Evolutionary conservation across 2,329 filamentous ascomycete genomes (phyloP), one percentile per base, ranked within the genome.

Genomic region (Cytospora mali): DNA sequence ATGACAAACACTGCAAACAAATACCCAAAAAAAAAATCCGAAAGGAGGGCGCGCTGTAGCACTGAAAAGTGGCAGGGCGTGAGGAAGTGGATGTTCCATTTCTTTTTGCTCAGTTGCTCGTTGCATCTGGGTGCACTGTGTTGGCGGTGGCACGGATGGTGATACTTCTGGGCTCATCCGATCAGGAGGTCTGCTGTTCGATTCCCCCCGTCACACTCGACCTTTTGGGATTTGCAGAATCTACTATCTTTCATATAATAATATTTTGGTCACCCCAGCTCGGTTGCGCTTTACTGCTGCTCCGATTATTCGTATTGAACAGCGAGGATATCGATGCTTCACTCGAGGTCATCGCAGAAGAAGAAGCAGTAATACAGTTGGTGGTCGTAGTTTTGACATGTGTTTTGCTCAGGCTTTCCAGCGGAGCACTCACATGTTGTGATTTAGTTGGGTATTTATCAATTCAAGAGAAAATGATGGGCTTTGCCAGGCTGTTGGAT

Each of bases 1-100:
- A 33, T 33, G 14, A 33, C 9, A 33, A 57, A 58, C 52, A 48
- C 48, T 58, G 53, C 55, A 52, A 57, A 62, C 18, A 62, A 62
- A 23, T 61, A 46, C 35, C 39, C 50, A 46, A n/a, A n/a, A n/a
- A n/a, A n/a, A n/a, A n/a, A 23, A 33, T 29, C 53, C 57, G 50
- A 60, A 60, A 60, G 57, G 31, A 51, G 57, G 35, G 35, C 57
- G 57, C 57, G 57, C 57, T 60, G 57, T 60, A 60, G 57, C 35
- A 54, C 21, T n/a, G n/a, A 25, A 6, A 49, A 57, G 39, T 58
- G 33, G 60, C 53, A 62, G 53, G 48, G 60, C 42, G 60, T 66
- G 69, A 74, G 21, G 42, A 46, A n/a, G n/a, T n/a, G 42, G 14
- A 62, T 65, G 78, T 65, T 78, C 78, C 88, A 87, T 90, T 74